phyloP scores from a whole-genome alignment of 164 flowering plant species.

The Chloranthus sessilifolius region DNA sequence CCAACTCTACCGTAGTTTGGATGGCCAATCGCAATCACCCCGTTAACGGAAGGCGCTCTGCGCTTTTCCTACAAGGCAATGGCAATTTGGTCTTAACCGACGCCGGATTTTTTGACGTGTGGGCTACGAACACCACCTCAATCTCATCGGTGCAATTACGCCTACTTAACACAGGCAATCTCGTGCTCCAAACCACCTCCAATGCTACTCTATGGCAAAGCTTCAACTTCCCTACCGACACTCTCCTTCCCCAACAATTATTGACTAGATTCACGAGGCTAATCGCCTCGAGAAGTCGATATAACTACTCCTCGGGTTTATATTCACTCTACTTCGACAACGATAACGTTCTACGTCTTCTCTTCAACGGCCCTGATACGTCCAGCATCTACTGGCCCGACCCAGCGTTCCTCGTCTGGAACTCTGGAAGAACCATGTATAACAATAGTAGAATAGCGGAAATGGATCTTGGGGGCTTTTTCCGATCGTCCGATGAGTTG shows the following conservation, averaged over 20 bases:
- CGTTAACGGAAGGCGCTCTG: slow-evolving; percentile 13
- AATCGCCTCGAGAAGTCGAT: slow-evolving; percentile 22
- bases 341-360: slow-evolving; percentile 30
- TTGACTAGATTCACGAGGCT: slow-evolving; percentile 15
- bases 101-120: slow-evolving; percentile 5
- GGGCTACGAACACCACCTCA: slow-evolving; percentile 9
- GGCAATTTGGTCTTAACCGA: slow-evolving; percentile 15
- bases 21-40: slow-evolving; percentile 21
- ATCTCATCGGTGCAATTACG: neutral
- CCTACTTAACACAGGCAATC: slow-evolving; percentile 29
- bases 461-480: slow-evolving; percentile 10
- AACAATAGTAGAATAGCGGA: slow-evolving; percentile 11
- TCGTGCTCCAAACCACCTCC: slow-evolving; percentile 12
- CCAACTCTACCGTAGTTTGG: slow-evolving; percentile 7
- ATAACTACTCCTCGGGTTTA: slow-evolving; percentile 24
- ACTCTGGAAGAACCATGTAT: slow-evolving; percentile 10
- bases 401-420: neutral
- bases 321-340: slow-evolving; percentile 30
- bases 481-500: slow-evolving; percentile 3
- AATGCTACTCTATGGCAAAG: slow-evolving; percentile 21
- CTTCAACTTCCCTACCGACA: slow-evolving; percentile 36
- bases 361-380: slow-evolving; percentile 16
- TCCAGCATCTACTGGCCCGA: slow-evolving; percentile 34
- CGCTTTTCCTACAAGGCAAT: neutral
- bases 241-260: slow-evolving; percentile 37